A percentile compares a stretch with the other conserved stretches of the same genome.
Conservation (phyloP, 306 rosid species). For the Pachyrhizus erosus region DNA sequence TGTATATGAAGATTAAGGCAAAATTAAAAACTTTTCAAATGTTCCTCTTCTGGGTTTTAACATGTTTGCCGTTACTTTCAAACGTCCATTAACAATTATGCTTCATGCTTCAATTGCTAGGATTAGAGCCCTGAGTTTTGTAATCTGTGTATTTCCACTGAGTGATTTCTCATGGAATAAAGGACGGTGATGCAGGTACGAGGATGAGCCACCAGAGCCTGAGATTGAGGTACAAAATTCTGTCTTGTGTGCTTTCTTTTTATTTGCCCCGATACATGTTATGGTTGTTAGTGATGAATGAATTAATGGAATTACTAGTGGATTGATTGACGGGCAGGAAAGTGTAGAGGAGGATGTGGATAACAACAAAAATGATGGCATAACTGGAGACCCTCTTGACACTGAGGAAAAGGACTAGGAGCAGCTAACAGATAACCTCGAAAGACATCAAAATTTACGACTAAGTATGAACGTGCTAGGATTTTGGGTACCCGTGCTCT, state of each 20-base stretch:
- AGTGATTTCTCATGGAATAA: background rate
- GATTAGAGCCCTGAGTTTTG: background rate
- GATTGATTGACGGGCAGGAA: constrained; percentile 64
- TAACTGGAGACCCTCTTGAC: constrained; percentile 67
- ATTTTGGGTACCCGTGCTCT: constrained; percentile 96
- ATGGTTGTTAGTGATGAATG: constrained; percentile 8
- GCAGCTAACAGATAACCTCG: constrained; percentile 62
- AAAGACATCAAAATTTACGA: constrained; percentile 86
- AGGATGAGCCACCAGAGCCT: constrained; percentile 90
- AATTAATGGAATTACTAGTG: constrained; percentile 2
- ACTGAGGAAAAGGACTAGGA: constrained; percentile 63
- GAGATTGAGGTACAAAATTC: constrained; percentile 69
- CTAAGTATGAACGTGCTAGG: constrained; percentile 93
- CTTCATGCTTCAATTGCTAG: background rate
- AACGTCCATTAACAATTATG: background rate
- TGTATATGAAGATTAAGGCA: background rate
- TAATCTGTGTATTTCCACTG: background rate
- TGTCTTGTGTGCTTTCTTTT: background rate
- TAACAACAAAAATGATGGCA: constrained; percentile 63
- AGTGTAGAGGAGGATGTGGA: constrained; percentile 89
- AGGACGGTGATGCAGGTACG: constrained; percentile 61
- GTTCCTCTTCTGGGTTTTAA: background rate
- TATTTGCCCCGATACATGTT: background rate
- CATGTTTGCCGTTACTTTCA: background rate
- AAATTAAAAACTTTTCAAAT: background rate